Percentiles rank a stretch among this genome's conserved stretches.
These are phyloP conservation scores for Colletotrichum cereale DNA, from an alignment of 2,329 filamentous ascomycete genomes.

Conservation along the genomic window DNA sequence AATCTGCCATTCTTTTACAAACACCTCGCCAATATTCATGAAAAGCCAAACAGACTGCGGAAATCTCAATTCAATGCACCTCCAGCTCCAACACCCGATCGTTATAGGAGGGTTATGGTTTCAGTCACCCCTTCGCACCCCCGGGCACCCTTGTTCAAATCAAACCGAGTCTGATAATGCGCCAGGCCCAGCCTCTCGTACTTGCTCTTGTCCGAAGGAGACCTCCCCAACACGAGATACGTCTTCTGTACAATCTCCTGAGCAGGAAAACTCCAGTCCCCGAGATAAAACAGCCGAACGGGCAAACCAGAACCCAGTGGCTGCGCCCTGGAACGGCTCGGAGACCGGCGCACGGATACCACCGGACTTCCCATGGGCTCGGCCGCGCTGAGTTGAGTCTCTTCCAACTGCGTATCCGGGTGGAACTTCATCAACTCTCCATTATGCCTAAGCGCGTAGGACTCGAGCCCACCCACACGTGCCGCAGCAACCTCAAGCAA, in stretches of 20 bases:
- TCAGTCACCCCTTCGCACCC: neutral
- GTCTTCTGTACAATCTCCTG: neutral
- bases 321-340: neutral
- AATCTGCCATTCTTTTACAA: too few relatives aligned
- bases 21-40: too few relatives aligned
- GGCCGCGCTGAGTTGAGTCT: neutral
- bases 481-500: neutral
- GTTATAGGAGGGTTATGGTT: neutral
- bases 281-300: neutral
- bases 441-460: neutral
- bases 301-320: neutral
- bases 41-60: neutral
- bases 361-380: too few relatives aligned
- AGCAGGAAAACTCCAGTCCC: neutral
- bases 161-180: neutral
- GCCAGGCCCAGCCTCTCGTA: neutral
- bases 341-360: neutral
- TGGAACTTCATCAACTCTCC: neutral
- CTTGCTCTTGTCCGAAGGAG: neutral
- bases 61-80: neutral
- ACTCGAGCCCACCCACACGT: neutral
- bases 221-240: neutral
- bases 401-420: neutral
- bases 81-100: neutral
- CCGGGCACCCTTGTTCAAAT: neutral